phyloP scores from a whole-genome alignment of 345 rosid species.

The Lumnitzera littorea region DNA sequence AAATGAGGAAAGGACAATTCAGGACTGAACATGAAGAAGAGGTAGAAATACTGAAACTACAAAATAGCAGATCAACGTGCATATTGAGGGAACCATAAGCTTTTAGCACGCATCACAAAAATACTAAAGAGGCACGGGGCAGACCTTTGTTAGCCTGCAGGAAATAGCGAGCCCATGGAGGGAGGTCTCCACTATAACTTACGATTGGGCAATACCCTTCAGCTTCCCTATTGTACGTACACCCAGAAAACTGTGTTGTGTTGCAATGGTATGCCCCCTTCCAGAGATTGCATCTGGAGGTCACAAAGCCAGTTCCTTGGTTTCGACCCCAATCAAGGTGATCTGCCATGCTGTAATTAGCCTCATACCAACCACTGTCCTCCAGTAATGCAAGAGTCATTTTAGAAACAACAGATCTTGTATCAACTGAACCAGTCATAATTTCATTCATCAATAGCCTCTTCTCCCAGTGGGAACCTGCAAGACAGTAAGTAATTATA shows the following conservation, averaged over 20 bases:
- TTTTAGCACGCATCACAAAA: neutral
- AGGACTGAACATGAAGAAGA: too few species aligned
- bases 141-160: constrained; percentile 93
- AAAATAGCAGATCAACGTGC: neutral
- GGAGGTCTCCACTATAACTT: constrained; percentile 87
- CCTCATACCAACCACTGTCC: constrained; percentile 99
- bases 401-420: constrained; percentile 95
- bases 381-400: constrained; percentile 94
- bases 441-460: constrained; percentile 98
- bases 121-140: constrained; percentile 3
- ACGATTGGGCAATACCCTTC: constrained; percentile 99
- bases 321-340: constrained; percentile 95
- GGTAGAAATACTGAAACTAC: too few species aligned
- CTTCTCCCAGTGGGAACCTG: constrained; percentile 99
- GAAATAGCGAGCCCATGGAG: constrained; percentile 96
- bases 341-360: constrained; percentile 98
- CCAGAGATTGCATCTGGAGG: constrained; percentile 92
- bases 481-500: constrained; percentile 3
- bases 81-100: neutral
- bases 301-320: constrained; percentile 92
- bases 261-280: constrained; percentile 96
- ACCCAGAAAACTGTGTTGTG: constrained; percentile 85
- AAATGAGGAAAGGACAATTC: too few species aligned
- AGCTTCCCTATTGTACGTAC: constrained; percentile 98
- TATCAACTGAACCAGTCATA: constrained; percentile 99